Evolutionary conservation across 371 early-diverging fungal genomes (phyloP).

Genomic region (Syncephalastrum contaminatum): DNA sequence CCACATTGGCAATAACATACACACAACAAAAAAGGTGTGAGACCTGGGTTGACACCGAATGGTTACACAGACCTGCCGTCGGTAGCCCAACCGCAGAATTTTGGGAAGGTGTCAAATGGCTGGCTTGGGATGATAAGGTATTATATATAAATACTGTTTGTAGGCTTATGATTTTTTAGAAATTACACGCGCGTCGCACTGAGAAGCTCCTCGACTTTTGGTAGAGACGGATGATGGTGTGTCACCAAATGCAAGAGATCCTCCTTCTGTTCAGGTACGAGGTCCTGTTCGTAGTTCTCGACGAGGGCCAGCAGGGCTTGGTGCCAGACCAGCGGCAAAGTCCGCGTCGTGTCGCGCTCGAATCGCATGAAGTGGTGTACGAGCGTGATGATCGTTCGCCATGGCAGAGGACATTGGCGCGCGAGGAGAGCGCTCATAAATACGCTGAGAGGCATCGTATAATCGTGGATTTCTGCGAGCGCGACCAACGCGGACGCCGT

Average conservation of each 20-base stretch:
- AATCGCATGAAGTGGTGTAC: slow-evolving; percentile 96
- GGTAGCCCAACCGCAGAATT: too few species aligned
- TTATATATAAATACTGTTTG: too few species aligned
- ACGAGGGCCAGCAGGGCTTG: slow-evolving; percentile 93
- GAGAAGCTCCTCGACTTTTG: too few species aligned
- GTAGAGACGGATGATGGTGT: slow-evolving; percentile 11
- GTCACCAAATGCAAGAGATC: slow-evolving; percentile 81
- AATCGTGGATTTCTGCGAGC: slow-evolving; percentile 90
- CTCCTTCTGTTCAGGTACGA: slow-evolving; percentile 93
- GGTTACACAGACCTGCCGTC: too few species aligned
- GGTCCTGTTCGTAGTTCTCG: slow-evolving; percentile 86
- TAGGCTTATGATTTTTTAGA: too few species aligned
- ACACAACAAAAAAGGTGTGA: too few species aligned
- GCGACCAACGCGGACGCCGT: slow-evolving; percentile 92
- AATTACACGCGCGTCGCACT: too few species aligned
- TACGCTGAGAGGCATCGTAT: slow-evolving; percentile 89
- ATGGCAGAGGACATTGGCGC: slow-evolving; percentile 97
- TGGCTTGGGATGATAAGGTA: too few species aligned
- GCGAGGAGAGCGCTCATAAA: slow-evolving; percentile 95
- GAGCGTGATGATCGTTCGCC: slow-evolving; percentile 93
- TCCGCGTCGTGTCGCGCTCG: slow-evolving; percentile 67
- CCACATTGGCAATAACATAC: too few species aligned
- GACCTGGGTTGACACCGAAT: too few species aligned
- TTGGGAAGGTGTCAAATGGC: too few species aligned
- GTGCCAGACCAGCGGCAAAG: slow-evolving; percentile 97